Evolutionary conservation across 78 protist species (phyloP).

Genomic region (Creolimax fragrantissima): DNA sequence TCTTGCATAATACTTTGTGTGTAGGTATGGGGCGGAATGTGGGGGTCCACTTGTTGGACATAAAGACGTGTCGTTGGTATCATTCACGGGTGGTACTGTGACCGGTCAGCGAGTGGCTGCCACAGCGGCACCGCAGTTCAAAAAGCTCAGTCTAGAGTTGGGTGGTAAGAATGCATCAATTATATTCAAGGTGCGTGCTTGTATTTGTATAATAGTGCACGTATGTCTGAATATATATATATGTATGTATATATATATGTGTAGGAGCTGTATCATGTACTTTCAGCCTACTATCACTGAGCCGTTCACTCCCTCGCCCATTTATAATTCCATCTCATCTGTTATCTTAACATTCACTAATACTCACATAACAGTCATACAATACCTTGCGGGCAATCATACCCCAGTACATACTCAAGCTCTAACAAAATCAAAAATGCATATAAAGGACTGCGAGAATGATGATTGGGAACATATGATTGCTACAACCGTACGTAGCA

Average conservation of each 20-base stretch:
- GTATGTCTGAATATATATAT: conserved; percentile 10
- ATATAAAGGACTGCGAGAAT: conserved; percentile 21
- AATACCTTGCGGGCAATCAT: neutral
- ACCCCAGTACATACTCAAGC: neutral
- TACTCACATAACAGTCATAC: neutral
- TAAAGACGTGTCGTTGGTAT: conserved; percentile 43
- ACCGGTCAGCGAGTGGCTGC: neutral
- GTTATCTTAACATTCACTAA: neutral
- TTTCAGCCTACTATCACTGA: no score
- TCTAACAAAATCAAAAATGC: neutral
- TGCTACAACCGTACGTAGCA: neutral
- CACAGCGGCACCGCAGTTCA: conserved; percentile 46
- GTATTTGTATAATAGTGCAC: conserved; percentile 20
- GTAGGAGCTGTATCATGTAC: conserved; percentile 36
- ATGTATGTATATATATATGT: conserved; percentile 18
- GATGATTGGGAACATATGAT: conserved; percentile 14
- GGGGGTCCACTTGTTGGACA: conserved; percentile 59
- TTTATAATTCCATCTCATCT: neutral
- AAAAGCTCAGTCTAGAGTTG: conserved; percentile 71
- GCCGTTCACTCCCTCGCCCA: no score
- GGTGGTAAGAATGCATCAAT: conserved; percentile 83
- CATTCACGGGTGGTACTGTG: conserved; percentile 82
- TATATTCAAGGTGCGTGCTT: conserved; percentile 49
- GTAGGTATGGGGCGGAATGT: conserved; percentile 28
- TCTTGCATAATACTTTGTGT: neutral